phyloP scores from a whole-genome alignment of 2,329 filamentous ascomycete genomes.

The Alternaria conjuncta region DNA sequence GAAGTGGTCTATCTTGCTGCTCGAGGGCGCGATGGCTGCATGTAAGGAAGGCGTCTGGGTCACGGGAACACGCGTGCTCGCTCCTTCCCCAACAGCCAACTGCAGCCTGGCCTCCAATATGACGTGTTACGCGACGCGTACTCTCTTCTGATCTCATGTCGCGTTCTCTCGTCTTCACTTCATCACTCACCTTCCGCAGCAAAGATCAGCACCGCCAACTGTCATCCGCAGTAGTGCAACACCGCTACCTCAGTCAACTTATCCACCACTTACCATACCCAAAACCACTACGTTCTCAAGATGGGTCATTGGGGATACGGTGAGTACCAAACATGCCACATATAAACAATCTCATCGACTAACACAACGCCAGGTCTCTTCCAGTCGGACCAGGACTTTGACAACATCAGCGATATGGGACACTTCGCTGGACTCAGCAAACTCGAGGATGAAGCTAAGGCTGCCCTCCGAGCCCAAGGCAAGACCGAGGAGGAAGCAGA shows the following conservation, averaged over 20 bases:
- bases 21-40: background rate
- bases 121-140: background rate
- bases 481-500: slow-evolving; percentile 13
- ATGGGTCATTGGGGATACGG: no score
- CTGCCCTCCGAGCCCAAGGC: slow-evolving; percentile 19
- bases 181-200: background rate
- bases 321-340: no score
- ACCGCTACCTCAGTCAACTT: no score
- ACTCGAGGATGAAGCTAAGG: no score
- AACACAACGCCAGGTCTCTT: slow-evolving; percentile 21
- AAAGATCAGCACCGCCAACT: background rate
- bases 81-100: background rate
- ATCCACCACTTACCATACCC: no score
- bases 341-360: no score
- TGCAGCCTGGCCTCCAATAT: background rate
- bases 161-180: background rate
- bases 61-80: background rate
- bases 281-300: no score
- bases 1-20: background rate
- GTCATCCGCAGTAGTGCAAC: background rate
- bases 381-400: slow-evolving; percentile 29
- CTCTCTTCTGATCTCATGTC: background rate
- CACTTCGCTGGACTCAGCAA: no score
- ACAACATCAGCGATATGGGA: background rate
- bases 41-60: background rate